Base-by-base conservation (phyloP, 1,284 basidiomycete genomes). In the Fomes fomentarius region DNA sequence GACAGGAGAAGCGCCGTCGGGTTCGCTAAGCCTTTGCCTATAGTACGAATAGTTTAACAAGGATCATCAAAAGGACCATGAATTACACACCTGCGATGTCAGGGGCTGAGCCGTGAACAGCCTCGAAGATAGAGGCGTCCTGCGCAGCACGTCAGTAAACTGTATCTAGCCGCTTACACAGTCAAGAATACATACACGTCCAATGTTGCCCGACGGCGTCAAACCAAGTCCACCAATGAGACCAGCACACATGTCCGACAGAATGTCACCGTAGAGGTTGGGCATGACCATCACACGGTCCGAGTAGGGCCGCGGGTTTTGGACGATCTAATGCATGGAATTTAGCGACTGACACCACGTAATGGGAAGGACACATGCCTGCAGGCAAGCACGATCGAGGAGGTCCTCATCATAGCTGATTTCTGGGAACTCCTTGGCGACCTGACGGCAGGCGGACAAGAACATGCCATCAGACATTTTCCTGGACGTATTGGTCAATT, bases 391-490 rank as follows among this genome's bases (percentile, higher is more conserved):
- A 65, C 97, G 90, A 76, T 99, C 97, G 61, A 99, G 82, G 44
- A 99, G 82, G 75, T 99, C 97, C 76, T 99, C 97, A 72, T 98
- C 96, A 74, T 99, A 99, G 35, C 79, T 77, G 68, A 99, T 88
- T 60, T 91, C 85, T 34, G 97, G 97, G 84, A 91, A 99, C 60
- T 96, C 95, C 74, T 97, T 95, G 26, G 96, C 91, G 35, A 99
- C 94, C 68, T 94, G 91, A 61, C 97, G 91, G 76, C 96, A 99
- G 39, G 97, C 97, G 52, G 93, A 92, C 72, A 99, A 80, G 84
- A 99, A 99, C 95, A 99, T 98, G 65, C 97, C 97, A 74, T 99
- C 97, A 22, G 96, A 98, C 92, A 98, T 94, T 87, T 98, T 98
- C 93, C 90, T 93, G 46, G 22, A 52, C 17, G 21, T 31, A 35